These are phyloP conservation scores for Suillus discolor DNA, from an alignment of 768 basidiomycete species.

Conservation along the genomic window DNA sequence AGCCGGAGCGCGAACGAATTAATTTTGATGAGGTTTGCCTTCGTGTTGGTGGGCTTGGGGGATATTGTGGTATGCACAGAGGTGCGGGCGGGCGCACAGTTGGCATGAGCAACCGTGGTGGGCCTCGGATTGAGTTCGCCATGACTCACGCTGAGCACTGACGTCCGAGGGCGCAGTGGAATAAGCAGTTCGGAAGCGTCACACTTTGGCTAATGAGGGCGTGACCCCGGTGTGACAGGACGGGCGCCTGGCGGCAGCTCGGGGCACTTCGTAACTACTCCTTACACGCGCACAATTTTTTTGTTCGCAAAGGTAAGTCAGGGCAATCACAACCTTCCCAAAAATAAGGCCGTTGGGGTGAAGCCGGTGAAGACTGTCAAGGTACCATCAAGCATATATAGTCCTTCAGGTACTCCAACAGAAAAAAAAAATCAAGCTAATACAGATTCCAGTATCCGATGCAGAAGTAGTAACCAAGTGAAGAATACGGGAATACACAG, in stretches of 20 bases:
- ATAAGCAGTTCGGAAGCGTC: not conserved
- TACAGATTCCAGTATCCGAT: not conserved
- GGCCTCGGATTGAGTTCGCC: constrained; percentile 11
- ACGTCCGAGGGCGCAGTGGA: not conserved
- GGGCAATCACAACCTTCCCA: not conserved
- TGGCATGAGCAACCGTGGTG: constrained; percentile 32
- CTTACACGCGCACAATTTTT: not conserved
- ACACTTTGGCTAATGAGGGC: not conserved
- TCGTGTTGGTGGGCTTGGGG: constrained; percentile 20
- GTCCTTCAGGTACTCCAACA: not conserved
- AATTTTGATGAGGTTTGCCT: constrained; percentile 28
- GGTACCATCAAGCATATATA: not conserved
- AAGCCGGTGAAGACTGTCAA: not conserved
- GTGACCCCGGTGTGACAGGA: constrained; percentile 4
- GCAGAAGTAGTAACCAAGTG: not conserved
- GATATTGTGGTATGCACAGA: constrained; percentile 10
- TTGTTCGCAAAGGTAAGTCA: not conserved
- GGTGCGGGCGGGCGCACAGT: constrained; percentile 31
- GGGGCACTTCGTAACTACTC: not conserved
- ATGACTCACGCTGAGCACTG: not conserved
- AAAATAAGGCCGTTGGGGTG: not conserved
- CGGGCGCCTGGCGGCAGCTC: not conserved
- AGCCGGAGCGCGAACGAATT: constrained; percentile 36
- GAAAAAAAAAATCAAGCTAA: not conserved
- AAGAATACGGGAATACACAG: not conserved